phyloP scores from a whole-genome alignment of 2,329 filamentous ascomycete genomes.

The Trichoderma atrobrunneum region DNA sequence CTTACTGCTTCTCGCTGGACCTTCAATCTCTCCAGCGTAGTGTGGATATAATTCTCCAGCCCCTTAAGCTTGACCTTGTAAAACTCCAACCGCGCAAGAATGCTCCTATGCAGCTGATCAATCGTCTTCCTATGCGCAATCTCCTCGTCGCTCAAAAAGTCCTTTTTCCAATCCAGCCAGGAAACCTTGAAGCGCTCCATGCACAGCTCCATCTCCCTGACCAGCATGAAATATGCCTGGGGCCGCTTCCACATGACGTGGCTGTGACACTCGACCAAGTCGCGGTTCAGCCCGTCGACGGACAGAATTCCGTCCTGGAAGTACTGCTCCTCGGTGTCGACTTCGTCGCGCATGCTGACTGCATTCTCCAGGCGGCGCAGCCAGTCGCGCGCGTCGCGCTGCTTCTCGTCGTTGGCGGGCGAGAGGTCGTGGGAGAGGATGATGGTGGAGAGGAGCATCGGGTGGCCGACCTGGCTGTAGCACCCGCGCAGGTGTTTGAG shows the following conservation, averaged over 20 bases:
- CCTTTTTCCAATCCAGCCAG: slow-evolving; percentile 23
- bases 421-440: slow-evolving; percentile 58
- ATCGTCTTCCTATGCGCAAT: slow-evolving; percentile 34
- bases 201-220: slow-evolving; percentile 46
- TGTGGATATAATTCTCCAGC: slow-evolving; percentile 61
- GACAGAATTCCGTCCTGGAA: slow-evolving; percentile 53
- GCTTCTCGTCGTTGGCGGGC: slow-evolving; percentile 55
- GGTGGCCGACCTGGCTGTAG: slow-evolving; percentile 51
- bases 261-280: slow-evolving; percentile 62
- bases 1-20: slow-evolving; percentile 61
- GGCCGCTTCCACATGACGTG: slow-evolving; percentile 63
- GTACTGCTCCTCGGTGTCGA: slow-evolving; percentile 54
- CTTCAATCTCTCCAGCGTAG: slow-evolving; percentile 57
- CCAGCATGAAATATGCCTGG: slow-evolving; percentile 56
- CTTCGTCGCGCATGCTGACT: slow-evolving; percentile 59
- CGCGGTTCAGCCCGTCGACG: slow-evolving; percentile 58
- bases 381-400: slow-evolving; percentile 62
- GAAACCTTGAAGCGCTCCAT: slow-evolving; percentile 44
- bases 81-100: slow-evolving; percentile 56
- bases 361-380: slow-evolving; percentile 59
- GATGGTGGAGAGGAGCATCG: slow-evolving; percentile 57
- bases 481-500: slow-evolving; percentile 52
- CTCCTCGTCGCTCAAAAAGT: slow-evolving; percentile 26
- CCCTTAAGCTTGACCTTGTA: slow-evolving; percentile 60
- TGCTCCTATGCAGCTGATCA: slow-evolving; percentile 50